Base-by-base conservation (phyloP, 805 yeast genomes). In the Phaffomyces opuntiae region DNA sequence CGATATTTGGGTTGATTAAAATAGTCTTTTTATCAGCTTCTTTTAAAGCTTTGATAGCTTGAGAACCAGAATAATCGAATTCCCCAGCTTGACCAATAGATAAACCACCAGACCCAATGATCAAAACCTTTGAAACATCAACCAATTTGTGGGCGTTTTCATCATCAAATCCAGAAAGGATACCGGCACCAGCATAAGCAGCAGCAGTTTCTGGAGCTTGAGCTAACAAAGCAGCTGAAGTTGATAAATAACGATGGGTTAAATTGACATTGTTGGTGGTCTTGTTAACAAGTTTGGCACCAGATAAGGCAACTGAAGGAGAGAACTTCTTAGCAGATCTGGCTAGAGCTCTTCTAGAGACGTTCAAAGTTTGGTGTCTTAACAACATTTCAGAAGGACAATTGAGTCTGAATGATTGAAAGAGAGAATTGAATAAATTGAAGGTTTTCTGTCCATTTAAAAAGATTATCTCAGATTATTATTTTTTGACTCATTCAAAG, bases 81-180 rank as follows among this genome's bases (percentile, higher is more conserved):
- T 91, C 98, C 60, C 98, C 98, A 43, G 98, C 98, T 70, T 91
- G 98, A 49, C 98, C 98, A 64, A 91, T 91, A 44, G 96, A 86
- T 46, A 91, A 74, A 44, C 98, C 99, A 61, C 99, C 99, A 8
- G 98, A 91, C 11, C 99, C 99, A 62, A 91, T 86, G 44, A 91
- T 87, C 47, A 91, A 75, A 8, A 93, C 98, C 59, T 86, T 86
- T 51, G 80, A 71, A 29, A 88, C 96, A 50, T 88, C 95, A 38
- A 87, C 96, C 44, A 88, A 70, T 49, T 77, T 69, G 45, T 77
- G 79, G 39, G 80, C 78, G 52, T 80, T 72, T 50, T 80, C 83
- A 54, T 77, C 83, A 24, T 68, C 69, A 63, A 80, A 78, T 7
- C 73, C 69, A 36, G 75, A 71, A 48, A 82, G 65, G 45, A 81